Conservation (phyloP, 1,284 basidiomycete species). For the Sanghuangporus weigelae region DNA sequence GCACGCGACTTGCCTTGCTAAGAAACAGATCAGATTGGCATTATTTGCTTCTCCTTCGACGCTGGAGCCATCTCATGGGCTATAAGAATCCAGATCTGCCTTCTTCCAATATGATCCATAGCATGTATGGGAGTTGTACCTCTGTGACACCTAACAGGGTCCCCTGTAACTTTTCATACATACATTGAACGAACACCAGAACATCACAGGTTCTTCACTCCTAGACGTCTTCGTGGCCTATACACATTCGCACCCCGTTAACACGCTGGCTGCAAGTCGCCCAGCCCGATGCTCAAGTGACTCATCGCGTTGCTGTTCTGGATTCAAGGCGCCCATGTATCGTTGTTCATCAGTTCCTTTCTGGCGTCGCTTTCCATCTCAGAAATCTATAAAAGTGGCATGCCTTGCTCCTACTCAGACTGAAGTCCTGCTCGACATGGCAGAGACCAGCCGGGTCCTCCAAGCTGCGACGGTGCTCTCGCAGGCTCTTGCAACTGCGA, state of each 20-base stretch:
- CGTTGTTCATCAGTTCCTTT: neutral
- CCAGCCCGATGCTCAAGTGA: slow-evolving; percentile 14
- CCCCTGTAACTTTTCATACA: slow-evolving; percentile 7
- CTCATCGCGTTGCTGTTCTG: slow-evolving; percentile 8
- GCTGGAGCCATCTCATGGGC: slow-evolving; percentile 5
- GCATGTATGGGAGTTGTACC: neutral
- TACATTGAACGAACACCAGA: slow-evolving; percentile 4
- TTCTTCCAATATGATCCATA: slow-evolving; percentile 8
- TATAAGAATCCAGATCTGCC: slow-evolving; percentile 11
- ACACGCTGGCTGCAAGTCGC: neutral
- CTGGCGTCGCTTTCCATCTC: neutral
- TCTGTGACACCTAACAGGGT: slow-evolving; percentile 9
- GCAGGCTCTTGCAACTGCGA: slow-evolving; percentile 39
- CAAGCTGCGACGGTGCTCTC: slow-evolving; percentile 61
- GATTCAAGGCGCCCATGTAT: slow-evolving; percentile 8
- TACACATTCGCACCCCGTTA: slow-evolving; percentile 6
- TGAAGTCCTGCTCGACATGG: slow-evolving; percentile 34
- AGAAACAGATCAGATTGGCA: slow-evolving; percentile 2
- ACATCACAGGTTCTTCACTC: slow-evolving; percentile 14
- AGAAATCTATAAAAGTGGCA: slow-evolving; percentile 2
- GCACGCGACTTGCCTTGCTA: neutral
- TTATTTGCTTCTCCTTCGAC: neutral
- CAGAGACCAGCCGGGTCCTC: slow-evolving; percentile 58
- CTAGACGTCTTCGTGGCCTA: slow-evolving; percentile 4
- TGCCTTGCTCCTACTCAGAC: neutral